Conservation (phyloP, 768 basidiomycete species). For the Gloeostereum incarnatum region DNA sequence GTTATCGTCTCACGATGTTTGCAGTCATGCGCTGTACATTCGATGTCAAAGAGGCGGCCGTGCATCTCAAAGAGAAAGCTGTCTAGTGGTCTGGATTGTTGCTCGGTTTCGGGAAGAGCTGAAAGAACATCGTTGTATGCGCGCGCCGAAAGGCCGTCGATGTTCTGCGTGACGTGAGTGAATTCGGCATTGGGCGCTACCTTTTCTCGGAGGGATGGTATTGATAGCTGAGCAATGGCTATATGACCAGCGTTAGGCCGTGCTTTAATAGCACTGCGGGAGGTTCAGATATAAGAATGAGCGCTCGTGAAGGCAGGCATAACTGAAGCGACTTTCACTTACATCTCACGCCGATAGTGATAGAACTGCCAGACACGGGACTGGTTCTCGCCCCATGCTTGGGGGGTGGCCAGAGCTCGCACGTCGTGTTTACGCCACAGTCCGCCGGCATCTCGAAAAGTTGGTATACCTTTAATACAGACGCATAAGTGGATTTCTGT, state of each 20-base stretch:
- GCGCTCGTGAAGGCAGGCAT: background rate
- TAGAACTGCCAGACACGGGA: slow-evolving; percentile 12
- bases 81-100: no score
- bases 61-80: slow-evolving; percentile 18
- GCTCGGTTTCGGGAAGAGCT: background rate
- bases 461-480: slow-evolving; percentile 6
- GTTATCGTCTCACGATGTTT: slow-evolving; percentile 27
- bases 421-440: slow-evolving; percentile 11
- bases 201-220: slow-evolving; percentile 1
- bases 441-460: slow-evolving; percentile 12
- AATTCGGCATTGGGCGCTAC: slow-evolving; percentile 9
- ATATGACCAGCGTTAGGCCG: slow-evolving; percentile 19
- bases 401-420: slow-evolving; percentile 6
- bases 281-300: slow-evolving; percentile 3
- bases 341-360: slow-evolving; percentile 11
- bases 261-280: slow-evolving; percentile 9
- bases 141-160: slow-evolving; percentile 10
- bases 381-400: slow-evolving; percentile 10
- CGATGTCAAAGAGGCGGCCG: slow-evolving; percentile 14
- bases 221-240: slow-evolving; percentile 11
- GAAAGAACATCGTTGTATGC: slow-evolving; percentile 5
- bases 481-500: background rate
- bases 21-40: slow-evolving; percentile 23
- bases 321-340: background rate
- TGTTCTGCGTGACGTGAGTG: slow-evolving; percentile 14